A percentile compares a stretch with the other conserved stretches of the same genome.
These are phyloP conservation scores for Astragalus membranaceus DNA, from an alignment of 306 rosid species.

Conservation along the genomic window DNA sequence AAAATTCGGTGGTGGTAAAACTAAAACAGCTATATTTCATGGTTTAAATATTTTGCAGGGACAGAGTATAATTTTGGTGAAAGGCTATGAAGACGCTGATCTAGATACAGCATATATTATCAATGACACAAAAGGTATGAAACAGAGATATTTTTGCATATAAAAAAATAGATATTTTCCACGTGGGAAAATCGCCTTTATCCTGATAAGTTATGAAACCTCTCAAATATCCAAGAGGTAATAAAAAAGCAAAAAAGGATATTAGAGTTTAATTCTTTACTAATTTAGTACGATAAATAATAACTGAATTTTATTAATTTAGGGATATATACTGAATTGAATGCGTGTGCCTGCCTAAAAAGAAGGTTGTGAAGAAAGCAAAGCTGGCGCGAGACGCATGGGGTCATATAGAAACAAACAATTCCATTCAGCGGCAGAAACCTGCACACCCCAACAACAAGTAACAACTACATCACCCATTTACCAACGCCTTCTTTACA, in stretches of 20 bases:
- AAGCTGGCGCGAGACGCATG: slow-evolving; percentile 48
- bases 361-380: slow-evolving; percentile 8
- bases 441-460: slow-evolving; percentile 35
- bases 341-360: neutral
- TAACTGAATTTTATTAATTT: neutral
- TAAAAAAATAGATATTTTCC: neutral
- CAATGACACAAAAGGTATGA: no score
- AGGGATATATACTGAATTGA: no score
- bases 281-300: neutral
- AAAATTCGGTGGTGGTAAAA: neutral
- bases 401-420: slow-evolving; percentile 44
- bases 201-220: slow-evolving; percentile 3
- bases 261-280: neutral
- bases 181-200: slow-evolving; percentile 6
- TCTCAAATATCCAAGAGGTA: slow-evolving; percentile 10
- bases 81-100: neutral
- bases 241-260: neutral
- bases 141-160: no score
- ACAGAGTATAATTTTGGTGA: neutral
- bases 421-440: slow-evolving; percentile 42
- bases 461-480: no score
- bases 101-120: no score
- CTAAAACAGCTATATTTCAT: no score
- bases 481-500: slow-evolving; percentile 21
- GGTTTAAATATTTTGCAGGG: no score